Percentiles rank a stretch among this genome's conserved stretches.
These are phyloP conservation scores for Trichoderma asperellum DNA, from an alignment of 2,329 filamentous ascomycete genomes.

Conservation along the genomic window DNA sequence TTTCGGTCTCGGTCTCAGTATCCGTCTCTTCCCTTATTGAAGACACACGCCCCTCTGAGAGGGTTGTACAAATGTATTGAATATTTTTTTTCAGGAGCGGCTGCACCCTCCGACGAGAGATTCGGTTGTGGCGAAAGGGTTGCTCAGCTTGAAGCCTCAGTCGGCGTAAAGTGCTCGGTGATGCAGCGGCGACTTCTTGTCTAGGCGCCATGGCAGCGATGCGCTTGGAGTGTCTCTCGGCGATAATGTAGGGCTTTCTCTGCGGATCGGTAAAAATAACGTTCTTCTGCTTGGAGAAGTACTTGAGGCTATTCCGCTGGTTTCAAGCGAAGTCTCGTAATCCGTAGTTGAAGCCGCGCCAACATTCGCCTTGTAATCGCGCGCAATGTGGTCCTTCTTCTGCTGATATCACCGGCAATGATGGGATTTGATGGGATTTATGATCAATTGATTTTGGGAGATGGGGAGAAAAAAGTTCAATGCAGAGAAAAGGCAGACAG, in stretches of 20 bases:
- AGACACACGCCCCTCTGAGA: not conserved
- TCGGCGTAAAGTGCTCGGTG: slow-evolving; percentile 13
- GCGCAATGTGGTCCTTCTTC: not conserved
- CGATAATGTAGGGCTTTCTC: not conserved
- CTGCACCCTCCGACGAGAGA: not conserved
- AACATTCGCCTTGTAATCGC: not conserved
- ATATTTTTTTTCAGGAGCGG: not conserved
- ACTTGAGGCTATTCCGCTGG: not conserved
- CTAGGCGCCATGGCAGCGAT: slow-evolving; percentile 14
- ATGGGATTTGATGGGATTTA: not conserved
- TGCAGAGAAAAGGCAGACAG: not conserved
- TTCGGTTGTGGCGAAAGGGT: not conserved
- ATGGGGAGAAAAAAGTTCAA: not conserved
- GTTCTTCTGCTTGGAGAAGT: not conserved
- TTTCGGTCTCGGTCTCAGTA: slow-evolving; percentile 25
- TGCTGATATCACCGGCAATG: not conserved
- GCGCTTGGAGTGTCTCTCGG: not conserved
- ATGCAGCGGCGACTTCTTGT: not conserved
- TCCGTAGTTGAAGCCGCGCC: not conserved
- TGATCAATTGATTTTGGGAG: not conserved
- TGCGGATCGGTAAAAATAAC: not conserved
- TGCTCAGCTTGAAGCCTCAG: not conserved
- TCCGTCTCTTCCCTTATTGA: not conserved
- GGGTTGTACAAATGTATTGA: not conserved
- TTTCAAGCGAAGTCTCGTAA: not conserved